Evolutionary conservation across 73 alveolate species (phyloP).

Genomic region (Paramecium primaurelia): DNA sequence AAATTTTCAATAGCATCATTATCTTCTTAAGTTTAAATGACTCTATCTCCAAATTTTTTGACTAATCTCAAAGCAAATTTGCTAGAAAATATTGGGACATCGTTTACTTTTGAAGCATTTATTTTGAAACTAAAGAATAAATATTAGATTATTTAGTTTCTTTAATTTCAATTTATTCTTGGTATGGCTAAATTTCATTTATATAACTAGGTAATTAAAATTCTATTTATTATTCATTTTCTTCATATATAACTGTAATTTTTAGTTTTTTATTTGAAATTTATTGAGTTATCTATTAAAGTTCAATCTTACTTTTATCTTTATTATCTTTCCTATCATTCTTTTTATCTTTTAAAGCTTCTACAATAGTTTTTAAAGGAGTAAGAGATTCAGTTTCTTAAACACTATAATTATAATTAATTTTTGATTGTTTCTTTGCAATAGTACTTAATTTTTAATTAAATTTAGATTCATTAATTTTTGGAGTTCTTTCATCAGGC

Average conservation of each 20-base stretch:
- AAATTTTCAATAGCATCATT: conserved; percentile 5
- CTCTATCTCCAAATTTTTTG: conserved; percentile 1
- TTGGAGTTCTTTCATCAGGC: conserved; percentile 17
- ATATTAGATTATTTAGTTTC: neutral
- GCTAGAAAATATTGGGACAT: neutral
- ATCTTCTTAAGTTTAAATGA: neutral
- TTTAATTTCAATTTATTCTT: neutral
- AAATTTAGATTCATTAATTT: neutral
- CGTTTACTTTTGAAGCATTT: neutral
- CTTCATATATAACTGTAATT: neutral
- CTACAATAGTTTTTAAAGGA: neutral
- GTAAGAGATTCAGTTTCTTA: neutral
- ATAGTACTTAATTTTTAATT: neutral
- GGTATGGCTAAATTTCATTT: neutral
- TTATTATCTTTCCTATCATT: neutral
- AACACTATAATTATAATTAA: neutral
- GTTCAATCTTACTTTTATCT: neutral
- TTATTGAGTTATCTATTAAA: neutral
- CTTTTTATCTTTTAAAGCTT: neutral
- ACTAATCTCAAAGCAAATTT: conserved; percentile 1
- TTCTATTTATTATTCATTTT: neutral
- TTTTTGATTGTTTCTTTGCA: neutral
- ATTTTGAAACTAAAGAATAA: neutral
- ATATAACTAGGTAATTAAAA: neutral
- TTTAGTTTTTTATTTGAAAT: neutral